Base-by-base conservation (phyloP, 768 basidiomycete genomes). In the Tremella mesenterica region DNA sequence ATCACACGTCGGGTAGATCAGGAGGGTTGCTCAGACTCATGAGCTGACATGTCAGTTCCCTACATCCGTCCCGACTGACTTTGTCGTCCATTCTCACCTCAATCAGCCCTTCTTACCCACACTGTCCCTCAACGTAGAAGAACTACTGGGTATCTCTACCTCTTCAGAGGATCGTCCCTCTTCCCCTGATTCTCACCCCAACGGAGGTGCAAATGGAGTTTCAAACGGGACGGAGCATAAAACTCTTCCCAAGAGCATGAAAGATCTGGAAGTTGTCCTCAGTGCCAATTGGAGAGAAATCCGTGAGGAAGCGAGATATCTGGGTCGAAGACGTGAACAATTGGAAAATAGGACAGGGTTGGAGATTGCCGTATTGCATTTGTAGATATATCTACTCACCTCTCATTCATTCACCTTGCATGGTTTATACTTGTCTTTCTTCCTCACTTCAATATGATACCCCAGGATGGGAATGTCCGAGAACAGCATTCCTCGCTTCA, bases 31-130 rank as follows among this genome's bases (percentile, higher is more conserved):
- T 10, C 44, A 16, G 16, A 26, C 36, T n/a, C n/a, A 20, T 16
- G 48, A 12, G 50, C 52, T 56, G 27, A 45, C n/a, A 12, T 25
- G 1, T 20, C 80, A 71, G 81, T 82, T 84, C 74, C 78, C 80
- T 10, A 73, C 75, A 38, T 78, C 80, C 28, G 75, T 80, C 21
- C 81, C 83, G 0, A 66, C 76, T 14, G 59, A 75, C 1, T 83
- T 59, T 20, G 57, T 78, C 69, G 67, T 84, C 60, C 83, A 81
- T 74, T 79, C 72, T 44, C 50, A 75, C 29, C 75, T 77, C 70
- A 86, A 86, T 71, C 81, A 84, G 71, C 85, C 85, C 0, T 83
- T 86, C 74, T 79, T 81, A 6, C 85, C 85, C 4, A 75, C 76
- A 8, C 82, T 85, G 62, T 75, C 76, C 12, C 79, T 82, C 38